Conservation (phyloP, 306 rosid species). For the Elaeagnus macrophylla region DNA sequence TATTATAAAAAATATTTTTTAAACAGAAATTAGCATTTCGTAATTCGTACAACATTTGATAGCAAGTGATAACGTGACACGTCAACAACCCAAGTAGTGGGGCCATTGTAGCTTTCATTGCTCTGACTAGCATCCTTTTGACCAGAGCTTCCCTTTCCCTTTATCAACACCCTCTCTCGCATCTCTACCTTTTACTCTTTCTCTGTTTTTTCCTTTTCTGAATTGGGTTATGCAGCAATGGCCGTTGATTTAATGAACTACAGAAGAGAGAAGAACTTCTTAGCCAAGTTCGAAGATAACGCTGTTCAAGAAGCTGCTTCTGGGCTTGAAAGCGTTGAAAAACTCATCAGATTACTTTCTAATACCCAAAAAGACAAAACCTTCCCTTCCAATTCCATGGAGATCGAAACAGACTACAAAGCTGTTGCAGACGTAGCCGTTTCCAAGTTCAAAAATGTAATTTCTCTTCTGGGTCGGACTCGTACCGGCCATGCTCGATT, state of each 20-base stretch:
- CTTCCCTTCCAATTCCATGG: slow-evolving; percentile 18
- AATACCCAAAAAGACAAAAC: slow-evolving; percentile 3
- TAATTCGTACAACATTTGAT: slow-evolving; percentile 36
- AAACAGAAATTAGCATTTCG: no score
- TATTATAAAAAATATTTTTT: no score
- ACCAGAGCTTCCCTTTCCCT: slow-evolving; percentile 20
- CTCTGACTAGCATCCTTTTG: slow-evolving; percentile 39
- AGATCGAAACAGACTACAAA: slow-evolving; percentile 46
- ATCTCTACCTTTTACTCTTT: slow-evolving; percentile 4
- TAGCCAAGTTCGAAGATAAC: slow-evolving; percentile 36
- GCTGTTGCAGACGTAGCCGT: slow-evolving; percentile 73
- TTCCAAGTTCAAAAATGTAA: slow-evolving; percentile 68
- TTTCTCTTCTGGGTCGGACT: slow-evolving; percentile 71
- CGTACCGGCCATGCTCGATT: slow-evolving; percentile 89
- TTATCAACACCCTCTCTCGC: slow-evolving; percentile 21
- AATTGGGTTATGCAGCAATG: slow-evolving; percentile 34
- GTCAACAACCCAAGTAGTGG: slow-evolving; percentile 33
- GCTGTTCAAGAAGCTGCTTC: slow-evolving; percentile 78
- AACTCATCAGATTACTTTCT: slow-evolving; percentile 40
- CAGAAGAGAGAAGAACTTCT: slow-evolving; percentile 21
- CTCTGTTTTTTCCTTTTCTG: neutral
- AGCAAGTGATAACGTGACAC: slow-evolving; percentile 46
- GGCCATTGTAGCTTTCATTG: slow-evolving; percentile 19
- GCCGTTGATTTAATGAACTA: slow-evolving; percentile 59
- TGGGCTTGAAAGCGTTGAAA: slow-evolving; percentile 60